Base-by-base conservation (phyloP, 2,329 filamentous ascomycete genomes). In the Aspergillus glaucus region DNA sequence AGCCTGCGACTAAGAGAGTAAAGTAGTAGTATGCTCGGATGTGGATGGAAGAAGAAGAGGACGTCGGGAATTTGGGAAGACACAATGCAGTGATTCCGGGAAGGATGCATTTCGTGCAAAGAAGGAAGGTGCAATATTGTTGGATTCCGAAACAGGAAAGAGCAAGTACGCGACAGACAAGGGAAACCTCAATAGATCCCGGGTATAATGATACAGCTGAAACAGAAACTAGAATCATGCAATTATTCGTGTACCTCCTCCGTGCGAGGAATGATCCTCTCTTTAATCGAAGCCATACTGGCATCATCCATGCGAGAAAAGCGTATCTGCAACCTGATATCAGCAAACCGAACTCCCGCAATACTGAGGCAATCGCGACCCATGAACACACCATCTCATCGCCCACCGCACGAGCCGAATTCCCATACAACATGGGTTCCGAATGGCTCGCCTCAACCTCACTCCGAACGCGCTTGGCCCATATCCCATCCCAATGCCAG, bases 401-500 rank as follows among this genome's bases (percentile, higher is more conserved):
- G 8, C 79, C 69, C 14, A 71, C 72, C 41, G 61, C 71, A 26
- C 73, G 71, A 40, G 77, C 76, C 4, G 75, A 73, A 50, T 77
- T 78, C 5, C 89, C 88, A 70, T 84, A 97, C 21, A 97, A 71
- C 4, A 88, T 84, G 1, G 83, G 75, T 57, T 97, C 92, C 1
- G 88, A 87, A 44, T 89, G 71, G 61, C 89, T 95, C 8, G 80
- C 78, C 45, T 85, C 80, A 40, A 96, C 81, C 15, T 86, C 86
- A 66, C 86, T 87, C 67, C 82, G 85, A 1, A 95, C 91, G 47
- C 92, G 80, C 55, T 91, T 86, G 64, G 94, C 88, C 92, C 92
- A 98, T 0, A 97, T 92, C 0, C 92, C 91, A 61, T 95, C 89
- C 92, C 92, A 97, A 63, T 95, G 95, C 92, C 92, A 97, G 60